phyloP scores from a whole-genome alignment of 306 rosid genomes.

The Castanopsis chinensis region DNA sequence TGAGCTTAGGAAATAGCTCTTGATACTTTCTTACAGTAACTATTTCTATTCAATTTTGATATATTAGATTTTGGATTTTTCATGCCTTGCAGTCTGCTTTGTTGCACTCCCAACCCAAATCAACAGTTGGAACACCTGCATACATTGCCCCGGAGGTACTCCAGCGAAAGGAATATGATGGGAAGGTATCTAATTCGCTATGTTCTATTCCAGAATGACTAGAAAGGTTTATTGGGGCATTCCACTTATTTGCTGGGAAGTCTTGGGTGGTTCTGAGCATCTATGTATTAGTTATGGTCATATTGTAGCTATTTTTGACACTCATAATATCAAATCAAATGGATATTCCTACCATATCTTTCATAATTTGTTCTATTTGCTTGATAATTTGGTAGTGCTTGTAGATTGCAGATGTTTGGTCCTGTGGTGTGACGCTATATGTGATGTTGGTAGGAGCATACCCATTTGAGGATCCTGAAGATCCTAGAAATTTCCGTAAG shows the following conservation, averaged over 20 bases:
- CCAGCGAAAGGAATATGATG: slow-evolving; percentile 73
- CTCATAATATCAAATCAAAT: not conserved
- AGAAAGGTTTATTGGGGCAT: not conserved
- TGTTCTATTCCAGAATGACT: not conserved
- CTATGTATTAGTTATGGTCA: not conserved
- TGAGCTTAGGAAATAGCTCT: not conserved
- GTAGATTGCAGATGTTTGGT: slow-evolving; percentile 97
- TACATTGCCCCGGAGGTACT: slow-evolving; percentile 93
- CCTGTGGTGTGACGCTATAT: slow-evolving; percentile 88
- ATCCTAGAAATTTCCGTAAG: slow-evolving; percentile 70
- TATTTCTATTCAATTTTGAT: not conserved
- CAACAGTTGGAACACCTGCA: slow-evolving; percentile 95
- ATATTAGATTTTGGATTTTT: not conserved
- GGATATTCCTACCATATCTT: not conserved
- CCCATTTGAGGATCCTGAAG: slow-evolving; percentile 95
- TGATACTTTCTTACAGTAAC: not conserved
- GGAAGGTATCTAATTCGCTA: slow-evolving; percentile 59
- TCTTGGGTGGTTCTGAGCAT: not conserved
- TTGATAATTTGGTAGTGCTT: slow-evolving; percentile 24
- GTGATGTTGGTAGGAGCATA: slow-evolving; percentile 92
- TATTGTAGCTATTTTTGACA: not conserved
- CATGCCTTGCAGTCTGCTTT: slow-evolving; percentile 61
- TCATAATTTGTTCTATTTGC: not conserved
- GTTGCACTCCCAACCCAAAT: slow-evolving; percentile 86
- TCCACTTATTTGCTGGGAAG: not conserved